Evolutionary conservation across 768 basidiomycete species (phyloP).

Genomic region (Suillus cothurnatus): DNA sequence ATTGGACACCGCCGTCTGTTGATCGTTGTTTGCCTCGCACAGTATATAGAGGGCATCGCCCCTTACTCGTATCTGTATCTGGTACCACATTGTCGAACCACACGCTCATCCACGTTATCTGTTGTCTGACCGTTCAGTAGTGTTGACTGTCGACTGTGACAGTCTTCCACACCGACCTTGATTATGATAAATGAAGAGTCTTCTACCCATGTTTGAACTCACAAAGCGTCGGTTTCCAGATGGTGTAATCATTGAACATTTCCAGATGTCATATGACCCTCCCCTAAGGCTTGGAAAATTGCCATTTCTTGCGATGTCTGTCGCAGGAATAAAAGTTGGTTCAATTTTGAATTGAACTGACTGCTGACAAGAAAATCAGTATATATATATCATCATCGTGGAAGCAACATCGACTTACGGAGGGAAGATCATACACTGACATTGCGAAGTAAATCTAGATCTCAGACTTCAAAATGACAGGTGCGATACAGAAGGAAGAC

Average conservation of each 20-base stretch:
- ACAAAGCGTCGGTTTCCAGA: neutral
- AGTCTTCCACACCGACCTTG: slow-evolving; percentile 15
- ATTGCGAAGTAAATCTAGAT: neutral
- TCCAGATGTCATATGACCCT: slow-evolving; percentile 12
- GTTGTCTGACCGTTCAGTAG: too few species aligned
- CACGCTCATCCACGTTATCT: too few species aligned
- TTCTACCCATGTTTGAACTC: neutral
- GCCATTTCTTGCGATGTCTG: neutral
- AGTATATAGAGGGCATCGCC: too few species aligned
- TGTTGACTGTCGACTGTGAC: too few species aligned
- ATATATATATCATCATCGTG: neutral
- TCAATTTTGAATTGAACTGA: neutral
- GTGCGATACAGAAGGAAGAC: too few species aligned
- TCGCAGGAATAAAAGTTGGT: neutral
- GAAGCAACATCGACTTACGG: neutral
- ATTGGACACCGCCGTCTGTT: too few species aligned
- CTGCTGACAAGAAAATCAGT: neutral
- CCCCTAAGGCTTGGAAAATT: neutral
- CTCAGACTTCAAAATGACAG: neutral
- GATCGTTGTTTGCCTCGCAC: too few species aligned
- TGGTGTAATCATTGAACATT: slow-evolving; percentile 2
- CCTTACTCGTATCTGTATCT: too few species aligned
- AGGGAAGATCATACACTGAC: neutral
- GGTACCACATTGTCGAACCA: too few species aligned
- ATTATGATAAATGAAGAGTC: neutral